Evolutionary conservation across 208 protist genomes (phyloP), one percentile per base, ranked within the genome.

Genomic region (Trypanosoma mega): DNA sequence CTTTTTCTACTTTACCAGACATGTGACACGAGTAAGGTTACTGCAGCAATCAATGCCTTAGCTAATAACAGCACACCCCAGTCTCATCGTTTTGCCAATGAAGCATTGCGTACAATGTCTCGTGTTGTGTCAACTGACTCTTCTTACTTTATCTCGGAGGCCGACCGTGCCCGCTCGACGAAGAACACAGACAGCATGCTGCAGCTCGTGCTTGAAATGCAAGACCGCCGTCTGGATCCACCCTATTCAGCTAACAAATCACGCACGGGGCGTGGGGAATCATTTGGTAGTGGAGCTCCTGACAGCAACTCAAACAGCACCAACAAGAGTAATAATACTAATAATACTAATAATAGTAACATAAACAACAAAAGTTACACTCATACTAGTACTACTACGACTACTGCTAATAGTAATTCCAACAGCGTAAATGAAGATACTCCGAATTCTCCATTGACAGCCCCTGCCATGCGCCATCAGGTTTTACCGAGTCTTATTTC

Each of bases 41-140:
- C 65, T 37, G 72, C 68, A 55, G 78, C 80, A 24, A 65, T 95
- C 39, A 75, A 68, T 18, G 27, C 31, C 3, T 68, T 94, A 12
- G 44, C 66, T 34, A 73, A 51, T 18, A 73, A 71, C 14, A 53
- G 23, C 11, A 57, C 71, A 54, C 87, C 88, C 20, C 75, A 80
- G 50, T 91, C 85, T 3, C 63, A 82, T 60, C 85, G 88, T 21
- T 85, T 95, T 41, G 82, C 71, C 29, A 73, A 72, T 14, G 82
- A 95, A 72, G 75, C 82, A 30, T 50, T 89, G 53, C 80, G 83
- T 48, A 92, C 76, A 47, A 95, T 95, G 88, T 85, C 82, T 16
- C 73, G 72, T 51, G 82, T 94, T 21, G 72, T 78, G 21, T 91
- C 81, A 30, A 63, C 74, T 11, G 72, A 80, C 23, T 82, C 78